Evolutionary conservation across 2,329 filamentous ascomycete genomes (phyloP).

Genomic region (Coniosporium tulheliwenetii): DNA sequence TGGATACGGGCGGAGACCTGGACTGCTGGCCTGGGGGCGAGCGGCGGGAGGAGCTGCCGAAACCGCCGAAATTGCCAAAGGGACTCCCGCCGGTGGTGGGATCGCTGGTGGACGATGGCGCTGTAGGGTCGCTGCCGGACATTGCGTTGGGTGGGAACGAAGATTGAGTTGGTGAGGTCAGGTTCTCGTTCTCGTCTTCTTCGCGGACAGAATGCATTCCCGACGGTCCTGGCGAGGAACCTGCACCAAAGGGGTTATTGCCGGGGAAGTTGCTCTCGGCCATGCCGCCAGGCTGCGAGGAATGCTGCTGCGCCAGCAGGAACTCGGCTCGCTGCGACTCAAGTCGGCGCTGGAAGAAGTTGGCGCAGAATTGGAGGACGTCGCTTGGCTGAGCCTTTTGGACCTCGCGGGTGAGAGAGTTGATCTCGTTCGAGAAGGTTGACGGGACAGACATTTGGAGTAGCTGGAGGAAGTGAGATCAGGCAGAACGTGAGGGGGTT

Average conservation of each 20-base stretch:
- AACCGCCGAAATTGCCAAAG: slow-evolving; percentile 20
- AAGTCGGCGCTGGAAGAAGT: slow-evolving; percentile 51
- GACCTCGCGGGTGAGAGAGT: slow-evolving; percentile 46
- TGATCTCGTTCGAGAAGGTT: slow-evolving; percentile 46
- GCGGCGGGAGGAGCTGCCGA: slow-evolving; percentile 5
- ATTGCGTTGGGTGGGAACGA: slow-evolving; percentile 27
- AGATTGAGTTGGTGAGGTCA: slow-evolving; percentile 54
- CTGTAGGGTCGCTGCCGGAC: slow-evolving; percentile 19
- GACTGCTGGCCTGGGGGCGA: slow-evolving; percentile 7
- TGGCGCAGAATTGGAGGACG: slow-evolving; percentile 54
- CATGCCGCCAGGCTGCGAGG: slow-evolving; percentile 37
- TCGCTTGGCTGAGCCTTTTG: slow-evolving; percentile 43
- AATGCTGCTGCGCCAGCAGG: slow-evolving; percentile 33
- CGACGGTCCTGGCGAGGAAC: slow-evolving; percentile 25
- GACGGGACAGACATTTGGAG: slow-evolving; percentile 30
- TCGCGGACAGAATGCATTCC: slow-evolving; percentile 53
- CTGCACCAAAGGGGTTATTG: slow-evolving; percentile 56
- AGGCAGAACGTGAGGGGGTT: too few species aligned
- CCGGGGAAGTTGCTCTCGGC: slow-evolving; percentile 64
- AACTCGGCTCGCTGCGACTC: slow-evolving; percentile 47
- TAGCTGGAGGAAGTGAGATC: too few species aligned
- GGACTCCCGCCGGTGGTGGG: not conserved
- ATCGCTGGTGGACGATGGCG: too few species aligned
- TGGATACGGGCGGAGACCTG: not conserved
- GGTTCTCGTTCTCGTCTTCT: slow-evolving; percentile 64